Conservation (phyloP, 1,139 yeast species). For the Candida freyschussii region DNA sequence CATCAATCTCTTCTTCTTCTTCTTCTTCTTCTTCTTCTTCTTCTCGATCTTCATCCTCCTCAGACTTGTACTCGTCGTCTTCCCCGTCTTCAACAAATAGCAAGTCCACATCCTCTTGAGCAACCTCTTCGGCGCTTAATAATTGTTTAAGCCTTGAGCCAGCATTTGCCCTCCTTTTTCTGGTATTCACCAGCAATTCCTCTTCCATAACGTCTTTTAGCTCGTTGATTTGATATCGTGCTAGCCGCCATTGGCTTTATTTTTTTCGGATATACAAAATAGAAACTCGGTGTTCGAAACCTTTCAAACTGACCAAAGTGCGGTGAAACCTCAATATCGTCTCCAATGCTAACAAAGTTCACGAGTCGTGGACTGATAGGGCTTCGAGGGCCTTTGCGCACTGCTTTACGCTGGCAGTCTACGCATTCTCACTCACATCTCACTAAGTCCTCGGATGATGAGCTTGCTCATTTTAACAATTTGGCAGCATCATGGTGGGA, state of each 20-base stretch:
- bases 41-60: constrained; percentile 35
- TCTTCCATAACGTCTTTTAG: too few relatives aligned
- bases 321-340: too few relatives aligned
- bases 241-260: too few relatives aligned
- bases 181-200: constrained; percentile 60
- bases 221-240: too few relatives aligned
- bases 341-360: too few relatives aligned
- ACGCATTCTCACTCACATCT: constrained; percentile 7
- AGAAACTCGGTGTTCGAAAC: too few relatives aligned
- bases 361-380: too few relatives aligned
- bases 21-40: constrained; percentile 65
- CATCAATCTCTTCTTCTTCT: constrained; percentile 25
- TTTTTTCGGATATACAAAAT: too few relatives aligned
- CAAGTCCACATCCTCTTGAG: constrained; percentile 67
- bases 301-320: too few relatives aligned
- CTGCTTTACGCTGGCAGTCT: too few relatives aligned
- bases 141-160: constrained; percentile 78
- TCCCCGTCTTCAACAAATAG: constrained; percentile 83
- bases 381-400: too few relatives aligned
- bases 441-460: constrained; percentile 37
- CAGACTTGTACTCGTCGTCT: constrained; percentile 63
- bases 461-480: constrained; percentile 74
- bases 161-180: constrained; percentile 81
- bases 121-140: constrained; percentile 59
- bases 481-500: constrained; percentile 97